Evolutionary conservation across 441 rosid species (phyloP), one percentile per base, ranked within the genome.

Genomic region (Mallotus japonicus): DNA sequence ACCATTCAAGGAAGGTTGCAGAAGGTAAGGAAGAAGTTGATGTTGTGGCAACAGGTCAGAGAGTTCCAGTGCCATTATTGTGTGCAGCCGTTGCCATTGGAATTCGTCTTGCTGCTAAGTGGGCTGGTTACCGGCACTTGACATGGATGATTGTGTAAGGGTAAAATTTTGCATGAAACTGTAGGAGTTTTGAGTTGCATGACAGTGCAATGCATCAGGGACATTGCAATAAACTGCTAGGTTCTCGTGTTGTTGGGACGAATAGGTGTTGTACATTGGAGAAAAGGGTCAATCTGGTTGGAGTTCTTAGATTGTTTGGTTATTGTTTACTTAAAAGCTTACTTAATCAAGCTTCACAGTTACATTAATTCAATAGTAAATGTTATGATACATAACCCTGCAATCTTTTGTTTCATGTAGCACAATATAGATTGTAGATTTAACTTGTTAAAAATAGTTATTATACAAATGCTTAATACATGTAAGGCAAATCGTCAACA

Each of bases 101-200:
- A 1, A 84, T 93, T 69, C 87, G 85, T 22, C 77, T 86, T 50
- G 90, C 93, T 77, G 95, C 97, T 49, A 89, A 89, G 76, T 89
- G 93, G 96, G 98, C 88, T 69, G 96, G 93, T 14, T 84, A 89
- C 77, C 83, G 93, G 70, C 98, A 91, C 77, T 80, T 93, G 88
- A 90, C 96, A 32, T 93, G 96, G 97, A 93, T 92, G 96, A 74
- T 90, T 69, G 84, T 78, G 46, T 93, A 81, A 88, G 46, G 40
- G 46, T 66, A 14, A 42, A 59, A 28, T 54, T 55, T 47, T 16
- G 62, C 40, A 2, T 34, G 62, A 64, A 65, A 54, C 46, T 24
- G 46, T 17, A 9, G 32, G 59, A 58, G 65, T 58, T 71, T 67
- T 49, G 42, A 67, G 47, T 70, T 40, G 46, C 20, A 0, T 13